A percentile compares a stretch with the other conserved stretches of the same genome.
Conservation (phyloP, 768 basidiomycete species). For the Exidia glandulosa region DNA sequence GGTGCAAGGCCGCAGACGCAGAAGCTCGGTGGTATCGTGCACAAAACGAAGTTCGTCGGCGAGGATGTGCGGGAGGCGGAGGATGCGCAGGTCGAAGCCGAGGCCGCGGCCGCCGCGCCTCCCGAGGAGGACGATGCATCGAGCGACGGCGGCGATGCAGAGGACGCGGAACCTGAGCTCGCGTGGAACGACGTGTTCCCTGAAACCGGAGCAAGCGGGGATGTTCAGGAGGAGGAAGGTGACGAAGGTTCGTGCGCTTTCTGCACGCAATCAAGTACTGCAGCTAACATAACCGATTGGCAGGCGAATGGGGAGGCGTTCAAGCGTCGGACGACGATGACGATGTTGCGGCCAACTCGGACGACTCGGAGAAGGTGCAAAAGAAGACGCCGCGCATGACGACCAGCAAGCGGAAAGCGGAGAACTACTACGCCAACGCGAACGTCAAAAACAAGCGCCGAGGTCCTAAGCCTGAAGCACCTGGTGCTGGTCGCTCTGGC, state of each 20-base stretch:
- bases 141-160: conserved; percentile 10
- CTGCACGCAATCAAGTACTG: conserved; percentile 14
- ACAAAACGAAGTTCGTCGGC: conserved; percentile 76
- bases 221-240: conserved; percentile 16
- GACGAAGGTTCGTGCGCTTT: conserved; percentile 6
- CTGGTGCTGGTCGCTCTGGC: not conserved
- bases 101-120: conserved; percentile 24
- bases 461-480: not conserved
- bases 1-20: conserved; percentile 60
- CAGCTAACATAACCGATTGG: conserved; percentile 14
- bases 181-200: conserved; percentile 84
- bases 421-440: conserved; percentile 76
- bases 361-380: conserved; percentile 18
- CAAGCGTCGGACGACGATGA: conserved; percentile 19
- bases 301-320: conserved; percentile 15
- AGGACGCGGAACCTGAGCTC: conserved; percentile 37
- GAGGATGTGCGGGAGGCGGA: conserved; percentile 75
- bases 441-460: conserved; percentile 73
- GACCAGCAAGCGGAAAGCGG: conserved; percentile 89
- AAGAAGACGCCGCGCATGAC: conserved; percentile 76
- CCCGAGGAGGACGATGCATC: conserved; percentile 20
- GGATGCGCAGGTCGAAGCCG: conserved; percentile 43
- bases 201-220: conserved; percentile 25
- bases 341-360: conserved; percentile 22
- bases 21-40: conserved; percentile 76